Percentiles rank a stretch among this genome's conserved stretches.
Conservation (phyloP, 1,284 basidiomycete species). For the Tilletia horrida region DNA sequence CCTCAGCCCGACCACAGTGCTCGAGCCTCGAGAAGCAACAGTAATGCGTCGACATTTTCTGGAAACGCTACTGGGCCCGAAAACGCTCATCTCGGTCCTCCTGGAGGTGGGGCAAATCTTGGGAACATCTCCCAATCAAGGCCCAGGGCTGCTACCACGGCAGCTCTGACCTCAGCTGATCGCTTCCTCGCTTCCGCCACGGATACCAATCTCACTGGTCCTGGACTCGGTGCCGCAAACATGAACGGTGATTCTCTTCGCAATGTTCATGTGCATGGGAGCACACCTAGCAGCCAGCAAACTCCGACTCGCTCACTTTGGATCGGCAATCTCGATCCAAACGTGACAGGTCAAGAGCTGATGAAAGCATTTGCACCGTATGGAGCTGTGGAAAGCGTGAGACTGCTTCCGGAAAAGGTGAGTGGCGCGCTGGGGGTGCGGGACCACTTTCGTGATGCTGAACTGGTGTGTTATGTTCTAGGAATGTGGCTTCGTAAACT, state of each 20-base stretch:
- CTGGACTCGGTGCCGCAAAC: no score
- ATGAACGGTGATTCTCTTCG: not conserved
- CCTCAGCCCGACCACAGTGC: not conserved
- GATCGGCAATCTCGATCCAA: conserved; percentile 94
- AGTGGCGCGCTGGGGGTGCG: conserved; percentile 31
- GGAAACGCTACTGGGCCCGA: not conserved
- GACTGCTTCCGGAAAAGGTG: conserved; percentile 92
- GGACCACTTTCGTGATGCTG: conserved; percentile 3
- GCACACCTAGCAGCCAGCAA: conserved; percentile 58
- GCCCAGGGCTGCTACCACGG: conserved; percentile 7
- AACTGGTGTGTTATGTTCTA: conserved; percentile 48
- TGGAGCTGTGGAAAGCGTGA: conserved; percentile 89
- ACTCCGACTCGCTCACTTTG: conserved; percentile 91
- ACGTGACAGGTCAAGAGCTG: conserved; percentile 87
- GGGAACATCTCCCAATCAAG: not conserved
- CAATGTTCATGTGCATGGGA: not conserved
- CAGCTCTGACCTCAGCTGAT: not conserved
- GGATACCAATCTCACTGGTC: no score
- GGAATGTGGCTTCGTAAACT: conserved; percentile 99
- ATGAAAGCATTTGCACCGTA: conserved; percentile 92
- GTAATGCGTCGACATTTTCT: not conserved
- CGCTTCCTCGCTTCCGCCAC: no score
- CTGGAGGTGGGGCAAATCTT: not conserved
- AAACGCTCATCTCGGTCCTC: not conserved
- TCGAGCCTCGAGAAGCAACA: conserved; percentile 13